Base-by-base conservation (phyloP, 2,329 filamentous ascomycete species). In the Periconia sp. region DNA sequence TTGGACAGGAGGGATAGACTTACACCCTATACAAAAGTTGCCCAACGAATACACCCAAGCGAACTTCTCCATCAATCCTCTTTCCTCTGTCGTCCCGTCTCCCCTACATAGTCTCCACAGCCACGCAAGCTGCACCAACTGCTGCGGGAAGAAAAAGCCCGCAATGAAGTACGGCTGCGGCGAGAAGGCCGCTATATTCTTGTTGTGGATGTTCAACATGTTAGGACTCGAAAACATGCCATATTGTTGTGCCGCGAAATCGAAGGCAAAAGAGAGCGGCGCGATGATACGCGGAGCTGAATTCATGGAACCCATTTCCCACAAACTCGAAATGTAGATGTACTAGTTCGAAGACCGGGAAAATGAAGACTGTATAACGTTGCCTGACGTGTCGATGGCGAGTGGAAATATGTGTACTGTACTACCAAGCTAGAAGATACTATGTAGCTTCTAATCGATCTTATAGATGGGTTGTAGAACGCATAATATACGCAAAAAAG, bases 111-210 rank as follows among this genome's bases (percentile, higher is more conserved):
- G 72, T 55, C 79, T 76, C 70, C 81, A 85, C 6, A 85, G 69
- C 82, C 82, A 86, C 2, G 73, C 77, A 2, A 85, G 62, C 66
- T 85, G 82, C 64, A 85, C 79, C 3, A 85, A 62, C 64, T 85
- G 82, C 64, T 86, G 82, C 0, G 82, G 82, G 65, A 83, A 83
- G 75, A 86, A 86, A 74, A 86, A 85, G 15, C 72, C 81, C 0
- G 74, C 83, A 55, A 86, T 84, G 69, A 84, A 83, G 62, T 76
- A 82, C 1, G 83, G 82, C 53, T 85, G 80, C 0, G 83, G 83
- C 1, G 76, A 80, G 73, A 82, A 85, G 63, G 84, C 85, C 1
- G 81, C 83, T 6, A 84, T 71, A 62, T 86, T 84, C 31, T 70
- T 70, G 60, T 85, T 79, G 64, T 85, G 82, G 31, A 85, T 74